These are phyloP conservation scores for Geotrichum australiense DNA, from an alignment of 1,139 yeast species.

Conservation along the genomic window DNA sequence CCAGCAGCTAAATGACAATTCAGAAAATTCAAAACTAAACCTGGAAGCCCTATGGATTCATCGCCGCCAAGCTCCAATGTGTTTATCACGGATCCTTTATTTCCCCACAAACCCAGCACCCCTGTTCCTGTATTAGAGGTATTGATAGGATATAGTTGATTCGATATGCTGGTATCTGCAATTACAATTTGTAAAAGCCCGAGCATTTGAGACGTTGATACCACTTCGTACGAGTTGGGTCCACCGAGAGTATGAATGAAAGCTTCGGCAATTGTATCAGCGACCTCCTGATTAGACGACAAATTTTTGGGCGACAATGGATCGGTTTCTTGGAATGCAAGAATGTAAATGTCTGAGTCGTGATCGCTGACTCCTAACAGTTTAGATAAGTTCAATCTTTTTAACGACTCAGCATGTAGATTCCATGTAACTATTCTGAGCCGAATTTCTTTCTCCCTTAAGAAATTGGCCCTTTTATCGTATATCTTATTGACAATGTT, in stretches of 20 bases:
- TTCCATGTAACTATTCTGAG: slow-evolving; percentile 14
- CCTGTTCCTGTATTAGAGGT: slow-evolving; percentile 48
- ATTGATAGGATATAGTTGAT: slow-evolving; percentile 36
- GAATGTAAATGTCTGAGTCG: slow-evolving; percentile 32
- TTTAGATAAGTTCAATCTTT: slow-evolving; percentile 7
- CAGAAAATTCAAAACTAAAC: slow-evolving; percentile 46
- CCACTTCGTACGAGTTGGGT: slow-evolving; percentile 26
- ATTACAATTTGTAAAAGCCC: slow-evolving; percentile 44
- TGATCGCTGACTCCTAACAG: slow-evolving; percentile 9
- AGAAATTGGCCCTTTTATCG: slow-evolving; percentile 2
- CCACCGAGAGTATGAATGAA: slow-evolving; percentile 30
- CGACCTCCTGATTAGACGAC: slow-evolving; percentile 38
- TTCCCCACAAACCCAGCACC: slow-evolving; percentile 48
- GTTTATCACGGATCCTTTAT: slow-evolving; percentile 50
- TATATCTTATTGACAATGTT: slow-evolving; percentile 2
- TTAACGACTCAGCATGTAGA: slow-evolving; percentile 13
- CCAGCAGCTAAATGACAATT: slow-evolving; percentile 68
- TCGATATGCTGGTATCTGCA: slow-evolving; percentile 29
- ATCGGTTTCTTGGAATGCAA: slow-evolving; percentile 50
- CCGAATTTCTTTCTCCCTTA: slow-evolving; percentile 1
- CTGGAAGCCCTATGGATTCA: slow-evolving; percentile 26
- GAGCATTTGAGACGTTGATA: slow-evolving; percentile 42
- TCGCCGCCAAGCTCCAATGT: slow-evolving; percentile 31
- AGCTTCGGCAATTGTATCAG: slow-evolving; percentile 36
- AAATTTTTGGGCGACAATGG: slow-evolving; percentile 41